phyloP scores from a whole-genome alignment of 306 rosid genomes.

The Purshia tridentata region DNA sequence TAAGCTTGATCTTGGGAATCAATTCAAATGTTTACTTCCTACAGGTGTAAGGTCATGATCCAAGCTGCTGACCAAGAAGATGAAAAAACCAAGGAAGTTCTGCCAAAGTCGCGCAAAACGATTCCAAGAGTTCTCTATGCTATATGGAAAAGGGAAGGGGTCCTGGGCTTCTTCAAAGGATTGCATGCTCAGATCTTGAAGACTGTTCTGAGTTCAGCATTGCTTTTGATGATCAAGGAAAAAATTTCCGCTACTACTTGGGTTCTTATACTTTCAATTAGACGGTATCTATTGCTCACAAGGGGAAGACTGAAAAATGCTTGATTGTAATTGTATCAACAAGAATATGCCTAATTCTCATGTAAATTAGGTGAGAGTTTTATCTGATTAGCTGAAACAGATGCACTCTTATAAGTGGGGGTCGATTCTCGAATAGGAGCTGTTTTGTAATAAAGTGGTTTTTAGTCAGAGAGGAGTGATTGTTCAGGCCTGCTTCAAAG shows the following conservation, averaged over 20 bases:
- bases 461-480: background rate
- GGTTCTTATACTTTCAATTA: slow-evolving; percentile 81
- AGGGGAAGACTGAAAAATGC: slow-evolving; percentile 45
- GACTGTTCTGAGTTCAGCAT: slow-evolving; percentile 93
- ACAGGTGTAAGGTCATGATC: slow-evolving; percentile 97
- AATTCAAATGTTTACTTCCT: slow-evolving; percentile 17
- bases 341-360: background rate
- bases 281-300: slow-evolving; percentile 63
- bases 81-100: slow-evolving; percentile 36
- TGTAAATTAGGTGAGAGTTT: slow-evolving; percentile 23
- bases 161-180: slow-evolving; percentile 86
- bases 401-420: background rate
- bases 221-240: slow-evolving; percentile 98
- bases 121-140: slow-evolving; percentile 48
- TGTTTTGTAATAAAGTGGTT: slow-evolving; percentile 11
- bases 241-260: slow-evolving; percentile 82
- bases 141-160: slow-evolving; percentile 88
- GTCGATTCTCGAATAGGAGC: slow-evolving; percentile 12
- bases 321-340: slow-evolving; percentile 18
- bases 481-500: background rate
- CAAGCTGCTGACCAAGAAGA: slow-evolving; percentile 76
- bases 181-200: slow-evolving; percentile 93
- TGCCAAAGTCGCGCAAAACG: slow-evolving; percentile 49
- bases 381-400: slow-evolving; percentile 10
- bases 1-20: slow-evolving; percentile 22